Evolutionary conservation across 1,139 yeast species (phyloP), one percentile per base, ranked within the genome.

Genomic region (Trichomonascaceae sp.): DNA sequence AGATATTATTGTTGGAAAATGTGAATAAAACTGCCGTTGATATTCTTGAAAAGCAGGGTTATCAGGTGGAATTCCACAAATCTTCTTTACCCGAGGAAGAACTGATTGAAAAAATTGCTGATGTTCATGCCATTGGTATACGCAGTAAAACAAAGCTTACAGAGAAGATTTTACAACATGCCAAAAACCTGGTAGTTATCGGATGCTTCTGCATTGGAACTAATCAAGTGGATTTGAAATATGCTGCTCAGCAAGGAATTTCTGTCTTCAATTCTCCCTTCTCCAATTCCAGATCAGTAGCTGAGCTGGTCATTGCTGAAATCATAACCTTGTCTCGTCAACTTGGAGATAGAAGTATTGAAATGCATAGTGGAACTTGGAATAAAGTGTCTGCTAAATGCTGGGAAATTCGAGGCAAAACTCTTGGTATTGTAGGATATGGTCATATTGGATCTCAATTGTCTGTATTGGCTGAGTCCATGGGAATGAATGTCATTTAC

Each of bases 201-300:
- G 99, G 99, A 56, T 93, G 99, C 77, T 93, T 93, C 86, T 93
- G 99, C 79, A 93, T 93, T 66, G 99, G 99, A 67, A 95, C 99
- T 56, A 93, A 93, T 76, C 99, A 93, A 76, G 99, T 93, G 56
- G 95, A 93, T 70, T 80, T 93, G 63, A 88, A 87, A 61, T 87
- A 72, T 65, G 99, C 99, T 57, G 97, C 98, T 60, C 82, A 85
- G 67, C 80, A 82, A 52, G 99, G 99, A 76, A 81, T 91, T 71
- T 91, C 98, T 51, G 99, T 93, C 36, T 93, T 93, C 84, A 93
- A 93, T 79, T 93, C 99, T 41, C 99, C 99, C 55, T 93, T 95
- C 77, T 90, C 97, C 61, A 93, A 93, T 78, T 93, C 99, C 38
- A 85, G 99, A 76, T 90, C 97, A 3, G 99, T 93, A 50, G 99